Base-by-base conservation (phyloP, 1,284 basidiomycete genomes). In the Vanrija humicola region DNA sequence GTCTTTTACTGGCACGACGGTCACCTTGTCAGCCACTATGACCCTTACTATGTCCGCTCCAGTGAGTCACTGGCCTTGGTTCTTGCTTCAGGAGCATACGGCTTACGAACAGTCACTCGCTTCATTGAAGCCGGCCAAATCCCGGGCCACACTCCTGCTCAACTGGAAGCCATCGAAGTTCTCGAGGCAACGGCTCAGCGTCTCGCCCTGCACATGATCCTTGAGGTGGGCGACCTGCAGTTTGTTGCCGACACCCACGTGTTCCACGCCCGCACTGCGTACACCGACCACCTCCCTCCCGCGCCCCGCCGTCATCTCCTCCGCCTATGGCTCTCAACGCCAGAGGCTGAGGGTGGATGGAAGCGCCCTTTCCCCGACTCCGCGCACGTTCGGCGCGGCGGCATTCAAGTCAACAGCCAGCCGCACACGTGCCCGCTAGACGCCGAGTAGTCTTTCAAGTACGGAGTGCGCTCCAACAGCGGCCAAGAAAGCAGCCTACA, bases 261-360 rank as follows among this genome's bases (percentile, higher is more conserved):
- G 48, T 64, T 78, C 56, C 77, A 79, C 54, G 75, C 77, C 0
- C 63, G 78, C 26, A 78, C 78, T 5, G 77, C 74, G 25, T 79
- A 78, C 63, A 70, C 63, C 48, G 78, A 79, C 58, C 70, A 74
- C 47, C 66, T 70, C 3, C 70, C 73, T 0, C 75, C 76, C 1
- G 64, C 64, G 4, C 73, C 73, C 1, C 63, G 75, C 18, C 62
- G 78, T 29, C 78, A 79, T 58, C 68, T 79, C 43, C 70, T 79
- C 57, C 66, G 78, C n/a, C 64, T 79, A 10, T 79, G 78, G 78
- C 63, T 79, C 28, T 67, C 74, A 2, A 75, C 75, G 1, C 73
- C 75, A 8, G 69, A 67, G 34, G 38, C 50, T 15, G 68, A 78
- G 56, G 77, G 77, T 9, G 78, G 77, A 2, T 78, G 77, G 78